Evolutionary conservation across 495 filamentous ascomycete genomes (phyloP).

Genomic region (Tuber microsphaerosporum): DNA sequence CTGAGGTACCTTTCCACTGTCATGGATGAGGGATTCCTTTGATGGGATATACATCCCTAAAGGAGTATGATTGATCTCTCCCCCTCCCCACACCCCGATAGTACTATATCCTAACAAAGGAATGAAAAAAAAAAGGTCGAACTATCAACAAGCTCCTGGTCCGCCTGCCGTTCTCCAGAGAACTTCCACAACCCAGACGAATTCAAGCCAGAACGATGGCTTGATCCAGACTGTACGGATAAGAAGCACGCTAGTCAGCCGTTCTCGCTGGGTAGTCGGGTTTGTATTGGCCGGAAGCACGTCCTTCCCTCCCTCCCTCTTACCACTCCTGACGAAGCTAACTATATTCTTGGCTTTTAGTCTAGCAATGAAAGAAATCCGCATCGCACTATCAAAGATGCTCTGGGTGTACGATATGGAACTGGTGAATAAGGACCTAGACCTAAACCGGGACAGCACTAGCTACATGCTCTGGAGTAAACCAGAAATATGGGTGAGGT

Average conservation of each 20-base stretch:
- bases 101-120: not conserved
- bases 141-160: slow-evolving; percentile 45
- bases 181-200: slow-evolving; percentile 49
- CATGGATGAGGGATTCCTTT: slow-evolving; percentile 52
- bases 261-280: slow-evolving; percentile 43
- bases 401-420: slow-evolving; percentile 53
- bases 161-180: slow-evolving; percentile 43
- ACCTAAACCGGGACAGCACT: slow-evolving; percentile 43
- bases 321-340: not conserved
- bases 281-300: slow-evolving; percentile 45
- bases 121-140: slow-evolving; percentile 33
- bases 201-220: slow-evolving; percentile 52
- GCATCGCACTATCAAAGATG: slow-evolving; percentile 49
- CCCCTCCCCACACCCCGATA: not conserved
- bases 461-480: slow-evolving; percentile 48
- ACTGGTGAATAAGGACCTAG: slow-evolving; percentile 45
- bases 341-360: slow-evolving; percentile 15
- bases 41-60: slow-evolving; percentile 48
- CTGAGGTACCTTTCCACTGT: slow-evolving; percentile 54
- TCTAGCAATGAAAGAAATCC: slow-evolving; percentile 51
- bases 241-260: slow-evolving; percentile 44
- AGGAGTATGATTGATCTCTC: slow-evolving; percentile 35
- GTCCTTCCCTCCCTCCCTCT: slow-evolving; percentile 1
- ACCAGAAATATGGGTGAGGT: slow-evolving; percentile 38
- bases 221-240: slow-evolving; percentile 42